phyloP scores from a whole-genome alignment of 768 basidiomycete species.

The Pleurotus djamor region DNA sequence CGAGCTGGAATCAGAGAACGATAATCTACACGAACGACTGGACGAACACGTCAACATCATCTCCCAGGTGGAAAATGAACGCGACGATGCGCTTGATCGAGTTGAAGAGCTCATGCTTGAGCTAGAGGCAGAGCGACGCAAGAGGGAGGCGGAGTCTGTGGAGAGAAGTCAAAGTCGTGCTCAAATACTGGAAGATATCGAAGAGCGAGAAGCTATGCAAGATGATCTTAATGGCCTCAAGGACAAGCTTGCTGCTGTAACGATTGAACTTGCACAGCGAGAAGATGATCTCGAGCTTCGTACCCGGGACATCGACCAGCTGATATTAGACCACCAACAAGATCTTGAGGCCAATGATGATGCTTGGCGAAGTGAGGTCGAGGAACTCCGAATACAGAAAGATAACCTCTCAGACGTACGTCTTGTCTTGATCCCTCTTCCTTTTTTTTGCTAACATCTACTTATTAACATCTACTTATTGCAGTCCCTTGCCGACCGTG shows the following conservation, averaged over 20 bases:
- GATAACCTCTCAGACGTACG: slow-evolving; percentile 78
- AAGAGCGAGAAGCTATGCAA: slow-evolving; percentile 78
- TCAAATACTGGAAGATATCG: slow-evolving; percentile 66
- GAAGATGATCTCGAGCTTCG: slow-evolving; percentile 86
- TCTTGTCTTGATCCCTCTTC: neutral
- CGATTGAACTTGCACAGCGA: slow-evolving; percentile 82
- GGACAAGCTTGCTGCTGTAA: slow-evolving; percentile 76
- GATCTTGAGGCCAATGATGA: slow-evolving; percentile 75
- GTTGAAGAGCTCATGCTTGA: slow-evolving; percentile 61
- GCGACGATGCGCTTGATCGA: slow-evolving; percentile 67
- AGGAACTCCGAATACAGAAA: slow-evolving; percentile 73
- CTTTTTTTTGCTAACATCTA: slow-evolving; percentile 9
- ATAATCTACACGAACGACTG: slow-evolving; percentile 53
- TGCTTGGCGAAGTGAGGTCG: slow-evolving; percentile 87
- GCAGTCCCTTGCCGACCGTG: slow-evolving; percentile 76
- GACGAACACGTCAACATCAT: slow-evolving; percentile 61
- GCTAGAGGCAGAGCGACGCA: slow-evolving; percentile 63
- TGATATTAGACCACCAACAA: slow-evolving; percentile 70
- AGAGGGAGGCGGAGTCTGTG: slow-evolving; percentile 57
- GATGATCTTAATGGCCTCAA: slow-evolving; percentile 70
- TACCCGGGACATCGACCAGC: slow-evolving; percentile 73
- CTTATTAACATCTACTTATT: neutral
- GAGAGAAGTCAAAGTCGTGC: slow-evolving; percentile 77
- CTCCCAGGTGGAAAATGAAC: slow-evolving; percentile 63
- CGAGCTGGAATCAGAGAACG: slow-evolving; percentile 61